Evolutionary conservation across 257 asterid genomes (phyloP), one percentile per base, ranked within the genome.

Genomic region (Paraleonurus japonicus): DNA sequence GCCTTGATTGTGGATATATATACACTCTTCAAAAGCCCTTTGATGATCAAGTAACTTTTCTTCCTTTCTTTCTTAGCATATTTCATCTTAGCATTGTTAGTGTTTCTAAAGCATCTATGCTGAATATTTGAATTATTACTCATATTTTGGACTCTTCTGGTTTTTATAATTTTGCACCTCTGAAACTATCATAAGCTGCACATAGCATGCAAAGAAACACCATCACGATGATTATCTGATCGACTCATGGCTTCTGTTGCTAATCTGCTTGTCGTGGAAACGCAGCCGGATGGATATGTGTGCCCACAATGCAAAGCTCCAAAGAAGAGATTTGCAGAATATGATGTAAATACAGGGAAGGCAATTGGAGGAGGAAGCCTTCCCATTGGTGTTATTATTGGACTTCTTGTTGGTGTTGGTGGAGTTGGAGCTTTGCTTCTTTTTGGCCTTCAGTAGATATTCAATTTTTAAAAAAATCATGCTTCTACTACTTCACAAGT

Each of bases 271-370:
- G 7, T 13, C 17, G n/a, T 45, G 9, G 22, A n/a, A 43, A 43
- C 77, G 87, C 82, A 94, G 98, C 85, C 87, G 72, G 98, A 89
- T 3, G 98, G 82, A 15, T 95, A 95, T 33, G 81, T 83, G 10
- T 94, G 99, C 81, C 96, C 98, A 7, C 98, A 95, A 15, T 95
- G 99, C 76, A 78, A 81, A 76, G 99, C 99, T 5, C 98, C 99
- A 20, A 95, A 92, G 88, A 95, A 95, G 92, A 92, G 98, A 80
- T 92, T 95, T 80, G 93, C 95, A 32, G 69, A 74, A 54, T 95
- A 95, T 76, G 99, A 95, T 65, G 99, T 85, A 23, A 83, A 76
- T 35, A 91, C 95, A 5, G 98, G 98, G 9, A 92, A 73, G 81
- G 88, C 99, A 1, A 71, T 82, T 10, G 99, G 99, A 1, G 99